Percentiles rank a stretch among this genome's conserved stretches.
phyloP scores from a whole-genome alignment of 352 stramenopile species.

The Pseudoperonospora humuli region DNA sequence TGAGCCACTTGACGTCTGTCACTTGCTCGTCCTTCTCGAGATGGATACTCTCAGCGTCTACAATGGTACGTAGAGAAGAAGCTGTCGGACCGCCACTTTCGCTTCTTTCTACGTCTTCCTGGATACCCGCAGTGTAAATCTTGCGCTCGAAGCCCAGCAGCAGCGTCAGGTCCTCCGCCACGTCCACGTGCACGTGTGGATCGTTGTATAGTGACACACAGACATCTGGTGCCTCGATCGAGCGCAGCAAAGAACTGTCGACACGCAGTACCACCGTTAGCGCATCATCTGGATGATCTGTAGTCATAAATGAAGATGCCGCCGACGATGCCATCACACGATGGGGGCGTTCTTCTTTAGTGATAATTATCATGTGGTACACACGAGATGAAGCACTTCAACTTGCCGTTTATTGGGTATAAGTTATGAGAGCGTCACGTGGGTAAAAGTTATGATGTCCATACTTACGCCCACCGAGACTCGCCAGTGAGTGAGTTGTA shows the following conservation, averaged over 20 bases:
- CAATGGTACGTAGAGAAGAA: slow-evolving; percentile 21
- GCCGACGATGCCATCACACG: slow-evolving; percentile 10
- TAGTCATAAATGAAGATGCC: not conserved
- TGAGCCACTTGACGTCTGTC: slow-evolving; percentile 63
- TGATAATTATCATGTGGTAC: slow-evolving; percentile 7
- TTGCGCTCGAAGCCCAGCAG: slow-evolving; percentile 31
- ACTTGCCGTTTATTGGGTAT: too few relatives aligned
- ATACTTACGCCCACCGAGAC: slow-evolving; percentile 44
- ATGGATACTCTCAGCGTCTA: slow-evolving; percentile 16
- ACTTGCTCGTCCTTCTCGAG: slow-evolving; percentile 41
- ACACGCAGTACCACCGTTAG: slow-evolving; percentile 21
- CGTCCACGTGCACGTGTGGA: slow-evolving; percentile 37
- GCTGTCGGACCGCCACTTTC: slow-evolving; percentile 1
- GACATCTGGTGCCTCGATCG: not conserved
- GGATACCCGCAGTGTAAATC: slow-evolving; percentile 26
- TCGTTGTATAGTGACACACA: slow-evolving; percentile 36
- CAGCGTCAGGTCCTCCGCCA: slow-evolving; percentile 40
- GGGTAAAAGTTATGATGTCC: too few relatives aligned
- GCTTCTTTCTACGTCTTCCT: slow-evolving; percentile 18
- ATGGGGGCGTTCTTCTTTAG: slow-evolving; percentile 2
- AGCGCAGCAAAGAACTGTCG: slow-evolving; percentile 12
- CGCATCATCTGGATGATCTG: slow-evolving; percentile 6
- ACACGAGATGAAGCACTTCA: not conserved
- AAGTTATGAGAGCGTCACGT: too few relatives aligned
- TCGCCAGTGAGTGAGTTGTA: slow-evolving; percentile 69